Evolutionary conservation across 2,329 filamentous ascomycete genomes (phyloP), one percentile per base, ranked within the genome.

Genomic region (Fusarium subtropicale): DNA sequence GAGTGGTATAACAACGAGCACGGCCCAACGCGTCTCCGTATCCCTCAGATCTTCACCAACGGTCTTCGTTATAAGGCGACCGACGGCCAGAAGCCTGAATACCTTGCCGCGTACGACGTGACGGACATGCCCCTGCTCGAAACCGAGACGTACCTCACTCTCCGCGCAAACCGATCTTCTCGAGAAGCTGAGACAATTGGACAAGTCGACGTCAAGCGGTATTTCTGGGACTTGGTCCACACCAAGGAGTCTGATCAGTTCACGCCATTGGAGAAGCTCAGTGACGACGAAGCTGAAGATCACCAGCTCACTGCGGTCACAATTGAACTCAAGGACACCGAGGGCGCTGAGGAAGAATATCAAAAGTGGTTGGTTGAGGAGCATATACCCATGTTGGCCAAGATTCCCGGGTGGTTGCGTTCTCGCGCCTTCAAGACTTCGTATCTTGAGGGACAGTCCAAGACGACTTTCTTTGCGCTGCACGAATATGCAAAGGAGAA

Each of bases 1-100:
- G 92, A 97, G 78, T 95, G 92, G 92, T 97, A 97, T 83, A 94
- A 97, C 82, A 96, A 94, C 79, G 93, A 97, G 82, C 93, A 97
- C 81, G 93, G 93, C 56, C 93, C 93, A 20, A 88, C 90, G 18
- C 91, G 93, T 48, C 86, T 97, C 9, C 90, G 92, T 50, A 82
- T 97, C 16, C 88, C 92, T 6, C 89, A 91, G 73, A 89, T 94
- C 76, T 88, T 89, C 76, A 77, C 81, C 71, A 96, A 93, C 78
- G 93, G 93, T 61, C 90, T 96, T 72, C 90, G 93, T 44, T 97
- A 94, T 81, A 86, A 85, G 28, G 91, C 92, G 11, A 86, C 82
- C 18, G 92, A 95, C 77, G 81, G 83, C 51, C 69, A 80, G 69
- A 64, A 83, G 68, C 93, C 92, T 2, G 86, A 89, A 69, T 97